Base-by-base conservation (phyloP, 495 filamentous ascomycete species). In the Penicillium mononematosum region DNA sequence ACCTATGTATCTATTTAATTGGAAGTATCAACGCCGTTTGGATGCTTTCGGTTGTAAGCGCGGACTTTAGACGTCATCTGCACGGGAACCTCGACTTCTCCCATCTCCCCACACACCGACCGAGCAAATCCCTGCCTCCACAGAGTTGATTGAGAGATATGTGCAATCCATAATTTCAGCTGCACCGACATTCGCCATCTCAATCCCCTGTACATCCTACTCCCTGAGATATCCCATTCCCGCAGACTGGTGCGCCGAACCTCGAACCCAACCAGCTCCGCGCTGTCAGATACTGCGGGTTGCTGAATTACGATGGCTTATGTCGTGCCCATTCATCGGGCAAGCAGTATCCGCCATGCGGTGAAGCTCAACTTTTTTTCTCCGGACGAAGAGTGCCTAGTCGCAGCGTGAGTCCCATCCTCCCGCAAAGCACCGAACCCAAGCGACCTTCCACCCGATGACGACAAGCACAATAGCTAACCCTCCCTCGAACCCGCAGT, bases 291-390 rank as follows among this genome's bases (percentile, higher is more conserved):
- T n/a, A 45, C 42, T 45, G 31, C 42, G 29, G 54, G 54, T 11
- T 11, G 29, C 44, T 43, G 46, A 41, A 48, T 3, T 38, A 66
- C 45, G 34, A 99, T 99, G 94, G 88, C 95, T 46, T 99, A 97
- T 65, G 76, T 99, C 57, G 91, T 90, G 58, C 92, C 94, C 5
- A 96, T 99, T 53, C 94, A 98, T 72, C 79, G 88, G 61, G 88
- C 94, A 25, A 96, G 87, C 68, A 95, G 90, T 70, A 85, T 97
- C 55, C 85, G 91, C 39, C 87, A 96, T 81, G 92, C 92, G 11
- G 69, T 98, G 56, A 91, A 87, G 64, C 77, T 92, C 45, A 83
- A 85, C 55, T 84, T 98, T 57, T 75, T 96, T 19, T 78, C 79
- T 55, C 69, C 83, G 4, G 84, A 89, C 39, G 85, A 93, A 55